Percentiles rank a stretch among this genome's conserved stretches.
phyloP scores from a whole-genome alignment of 495 filamentous ascomycete species.

The Collariella sp. region DNA sequence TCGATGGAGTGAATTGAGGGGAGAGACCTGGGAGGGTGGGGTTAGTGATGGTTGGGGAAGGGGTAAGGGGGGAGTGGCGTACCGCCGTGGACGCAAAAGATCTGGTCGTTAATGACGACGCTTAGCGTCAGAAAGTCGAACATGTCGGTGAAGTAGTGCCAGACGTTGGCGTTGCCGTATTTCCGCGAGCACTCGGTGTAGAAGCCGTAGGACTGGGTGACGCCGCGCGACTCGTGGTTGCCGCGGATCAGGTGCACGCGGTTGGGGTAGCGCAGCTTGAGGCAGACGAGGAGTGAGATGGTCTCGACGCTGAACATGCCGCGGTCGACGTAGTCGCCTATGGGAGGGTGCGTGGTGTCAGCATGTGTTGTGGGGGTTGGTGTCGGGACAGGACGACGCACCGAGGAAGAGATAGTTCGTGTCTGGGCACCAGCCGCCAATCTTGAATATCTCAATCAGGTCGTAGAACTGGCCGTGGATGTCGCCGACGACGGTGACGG shows the following conservation, averaged over 20 bases:
- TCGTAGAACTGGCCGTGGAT: conserved; percentile 99
- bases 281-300: conserved; percentile 87
- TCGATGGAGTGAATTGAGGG: conserved; percentile 94
- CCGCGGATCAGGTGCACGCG: conserved; percentile 90
- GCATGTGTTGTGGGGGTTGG: background rate
- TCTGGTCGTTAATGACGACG: conserved; percentile 96
- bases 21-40: conserved; percentile 53
- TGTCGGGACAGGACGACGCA: conserved; percentile 23
- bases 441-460: conserved; percentile 97
- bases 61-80: conserved; percentile 6
- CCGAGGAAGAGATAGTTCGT: conserved; percentile 97
- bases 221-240: conserved; percentile 94
- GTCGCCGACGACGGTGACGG: conserved; percentile 96
- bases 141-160: conserved; percentile 99
- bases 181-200: conserved; percentile 97
- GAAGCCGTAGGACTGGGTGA: conserved; percentile 98
- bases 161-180: conserved; percentile 95
- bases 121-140: conserved; percentile 95
- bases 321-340: conserved; percentile 95
- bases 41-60: background rate
- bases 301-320: conserved; percentile 96
- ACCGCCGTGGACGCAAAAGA: conserved; percentile 96
- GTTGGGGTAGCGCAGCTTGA: conserved; percentile 87
- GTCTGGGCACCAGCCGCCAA: conserved; percentile 90
- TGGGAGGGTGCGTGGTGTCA: background rate